Evolutionary conservation across 2,329 filamentous ascomycete genomes (phyloP), one percentile per base, ranked within the genome.

Genomic region (Sporothrix brasiliensis): DNA sequence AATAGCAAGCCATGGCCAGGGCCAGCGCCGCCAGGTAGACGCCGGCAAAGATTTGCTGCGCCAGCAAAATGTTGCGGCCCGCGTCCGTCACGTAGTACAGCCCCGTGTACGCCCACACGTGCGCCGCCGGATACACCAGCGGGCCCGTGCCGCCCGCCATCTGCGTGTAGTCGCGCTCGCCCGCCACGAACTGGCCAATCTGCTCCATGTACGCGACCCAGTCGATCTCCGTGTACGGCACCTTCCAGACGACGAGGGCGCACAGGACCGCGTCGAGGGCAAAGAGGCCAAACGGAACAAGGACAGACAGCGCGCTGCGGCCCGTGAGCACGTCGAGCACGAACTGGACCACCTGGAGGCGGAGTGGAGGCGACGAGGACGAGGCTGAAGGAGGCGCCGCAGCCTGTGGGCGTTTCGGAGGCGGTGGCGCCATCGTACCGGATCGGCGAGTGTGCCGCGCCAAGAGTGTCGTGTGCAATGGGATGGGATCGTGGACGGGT

Each of bases 181-280:
- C 95, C 21, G 87, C 85, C 60, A 94, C 82, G 77, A 91, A 95
- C 75, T 94, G 89, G 53, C 86, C 81, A 58, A 98, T 85, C 77
- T 99, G 95, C 79, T 97, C 87, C 94, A 99, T 98, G 80, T 99
- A 99, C 0, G 95, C 93, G 71, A 86, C 87, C 94, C 94, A 99
- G 81, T 99, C 95, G 77, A 99, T 99, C 80, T 99, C 95, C 56
- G 95, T 99, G 79, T 99, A 97, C 53, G 93, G 89, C 71, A 97
- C 85, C 79, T 89, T 94, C 85, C 88, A 89, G 74, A 97, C 91
- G 73, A 97, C 86, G 47, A 92, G 78, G 19, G 82, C 85, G 79
- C 92, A 95, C 27, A 97, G 86, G 21, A 87, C 79, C 9, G 88
- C 88, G 77, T 97, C 94, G 69, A 86, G 83, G 44, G 91, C 78